Percentiles rank a stretch among this genome's conserved stretches.
phyloP scores from a whole-genome alignment of 2,329 filamentous ascomycete genomes.

The Clonostachys solani region DNA sequence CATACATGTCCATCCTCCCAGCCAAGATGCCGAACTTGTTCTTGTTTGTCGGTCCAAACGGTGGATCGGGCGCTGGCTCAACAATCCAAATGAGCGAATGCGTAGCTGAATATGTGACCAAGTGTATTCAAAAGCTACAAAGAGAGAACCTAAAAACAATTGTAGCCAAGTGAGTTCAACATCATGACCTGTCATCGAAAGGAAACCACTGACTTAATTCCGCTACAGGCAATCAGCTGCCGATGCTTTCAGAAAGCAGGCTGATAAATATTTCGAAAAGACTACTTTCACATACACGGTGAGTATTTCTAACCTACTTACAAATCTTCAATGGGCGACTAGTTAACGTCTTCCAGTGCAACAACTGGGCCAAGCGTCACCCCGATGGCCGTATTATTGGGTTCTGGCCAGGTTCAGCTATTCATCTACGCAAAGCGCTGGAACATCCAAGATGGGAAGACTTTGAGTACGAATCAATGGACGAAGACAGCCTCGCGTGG shows the following conservation, averaged over 20 bases:
- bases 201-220: too few species aligned
- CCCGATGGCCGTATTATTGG: neutral
- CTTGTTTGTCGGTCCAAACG: constrained; percentile 16
- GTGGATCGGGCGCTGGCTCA: constrained; percentile 38
- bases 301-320: too few species aligned
- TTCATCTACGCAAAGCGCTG: neutral
- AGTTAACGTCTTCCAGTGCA: too few species aligned
- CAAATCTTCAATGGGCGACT: too few species aligned
- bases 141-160: constrained; percentile 25
- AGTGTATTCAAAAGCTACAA: constrained; percentile 42
- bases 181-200: too few species aligned
- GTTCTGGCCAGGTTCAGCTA: neutral
- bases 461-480: neutral
- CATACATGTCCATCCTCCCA: constrained; percentile 47
- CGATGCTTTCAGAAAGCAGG: constrained; percentile 43
- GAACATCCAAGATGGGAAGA: neutral
- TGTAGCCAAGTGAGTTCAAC: constrained; percentile 24
- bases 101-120: constrained; percentile 47
- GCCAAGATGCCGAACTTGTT: constrained; percentile 38
- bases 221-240: too few species aligned
- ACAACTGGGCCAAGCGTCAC: neutral
- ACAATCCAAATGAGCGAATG: constrained; percentile 46
- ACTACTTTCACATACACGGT: constrained; percentile 17
- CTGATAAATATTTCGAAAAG: constrained; percentile 44
- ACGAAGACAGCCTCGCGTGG: neutral